Conservation (phyloP, 2,329 filamentous ascomycete genomes). For the Ceratocystis variospora region DNA sequence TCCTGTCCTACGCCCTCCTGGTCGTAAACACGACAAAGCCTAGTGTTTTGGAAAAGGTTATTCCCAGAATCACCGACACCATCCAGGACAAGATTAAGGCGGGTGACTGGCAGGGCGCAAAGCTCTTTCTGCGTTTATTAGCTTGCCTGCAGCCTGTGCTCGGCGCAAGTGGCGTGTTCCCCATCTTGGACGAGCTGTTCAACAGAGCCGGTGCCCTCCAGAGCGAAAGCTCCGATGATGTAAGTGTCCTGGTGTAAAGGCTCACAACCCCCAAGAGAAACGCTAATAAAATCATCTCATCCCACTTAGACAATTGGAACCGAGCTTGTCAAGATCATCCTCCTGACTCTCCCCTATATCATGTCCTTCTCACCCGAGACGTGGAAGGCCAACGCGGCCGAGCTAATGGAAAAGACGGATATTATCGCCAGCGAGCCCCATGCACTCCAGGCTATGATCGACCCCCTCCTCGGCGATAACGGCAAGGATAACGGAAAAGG, state of each 20-base stretch:
- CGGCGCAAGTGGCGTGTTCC: constrained; percentile 73
- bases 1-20: constrained; percentile 71
- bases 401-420: constrained; percentile 83
- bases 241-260: constrained; percentile 33
- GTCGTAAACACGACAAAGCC: constrained; percentile 65
- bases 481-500: constrained; percentile 50
- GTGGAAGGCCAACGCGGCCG: constrained; percentile 58
- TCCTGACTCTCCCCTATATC: constrained; percentile 84
- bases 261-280: too few species aligned
- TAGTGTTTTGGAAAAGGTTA: constrained; percentile 57
- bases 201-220: constrained; percentile 81
- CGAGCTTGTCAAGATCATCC: constrained; percentile 91
- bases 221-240: constrained; percentile 83
- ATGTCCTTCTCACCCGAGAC: constrained; percentile 59
- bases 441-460: constrained; percentile 68
- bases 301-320: constrained; percentile 48
- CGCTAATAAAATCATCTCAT: constrained; percentile 12
- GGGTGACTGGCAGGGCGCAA: constrained; percentile 81
- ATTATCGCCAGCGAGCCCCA: constrained; percentile 86
- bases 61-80: constrained; percentile 46
- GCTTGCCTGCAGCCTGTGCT: constrained; percentile 72
- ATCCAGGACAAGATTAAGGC: constrained; percentile 53
- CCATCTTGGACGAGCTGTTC: constrained; percentile 80
- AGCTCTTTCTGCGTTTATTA: constrained; percentile 77
- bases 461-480: constrained; percentile 54